Percentiles rank a stretch among this genome's conserved stretches.
Evolutionary conservation across 2,329 filamentous ascomycete genomes (phyloP).

Genomic region (Colletotrichum gigasporum): DNA sequence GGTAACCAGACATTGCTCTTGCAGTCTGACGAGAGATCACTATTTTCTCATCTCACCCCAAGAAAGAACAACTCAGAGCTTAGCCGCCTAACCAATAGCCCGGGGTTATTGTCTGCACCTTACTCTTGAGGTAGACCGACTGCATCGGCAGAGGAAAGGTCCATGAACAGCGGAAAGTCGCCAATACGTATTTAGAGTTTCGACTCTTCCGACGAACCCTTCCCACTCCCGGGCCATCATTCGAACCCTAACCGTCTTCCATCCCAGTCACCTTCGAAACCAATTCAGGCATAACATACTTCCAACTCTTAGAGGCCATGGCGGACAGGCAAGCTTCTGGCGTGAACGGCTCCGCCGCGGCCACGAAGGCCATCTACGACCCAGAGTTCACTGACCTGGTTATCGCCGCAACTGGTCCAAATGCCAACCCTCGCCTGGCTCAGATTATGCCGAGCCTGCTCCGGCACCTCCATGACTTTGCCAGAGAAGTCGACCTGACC

Average conservation of each 20-base stretch:
- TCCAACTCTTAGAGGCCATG: no score
- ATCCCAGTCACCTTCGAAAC: not conserved
- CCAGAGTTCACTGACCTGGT: conserved; percentile 68
- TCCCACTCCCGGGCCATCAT: not conserved
- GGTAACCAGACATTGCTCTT: not conserved
- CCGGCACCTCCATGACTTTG: conserved; percentile 74
- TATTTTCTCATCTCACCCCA: not conserved
- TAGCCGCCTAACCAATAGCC: not conserved
- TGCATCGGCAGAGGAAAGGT: no score
- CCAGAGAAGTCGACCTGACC: conserved; percentile 72
- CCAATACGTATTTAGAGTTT: not conserved
- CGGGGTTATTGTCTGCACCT: not conserved
- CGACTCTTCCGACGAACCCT: conserved; percentile 8
- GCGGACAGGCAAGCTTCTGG: not conserved
- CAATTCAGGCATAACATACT: not conserved
- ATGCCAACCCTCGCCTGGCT: conserved; percentile 66
- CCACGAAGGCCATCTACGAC: conserved; percentile 35
- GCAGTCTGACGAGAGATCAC: not conserved
- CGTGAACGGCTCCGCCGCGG: not conserved
- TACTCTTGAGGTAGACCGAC: no score
- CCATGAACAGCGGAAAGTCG: not conserved
- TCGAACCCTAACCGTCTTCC: not conserved
- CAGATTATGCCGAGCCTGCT: conserved; percentile 67
- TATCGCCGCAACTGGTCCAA: conserved; percentile 71
- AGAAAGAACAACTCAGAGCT: not conserved